A percentile compares a stretch with the other conserved stretches of the same genome.
Evolutionary conservation across 2,329 filamentous ascomycete genomes (phyloP).

Genomic region (Leptodontidium sp.): DNA sequence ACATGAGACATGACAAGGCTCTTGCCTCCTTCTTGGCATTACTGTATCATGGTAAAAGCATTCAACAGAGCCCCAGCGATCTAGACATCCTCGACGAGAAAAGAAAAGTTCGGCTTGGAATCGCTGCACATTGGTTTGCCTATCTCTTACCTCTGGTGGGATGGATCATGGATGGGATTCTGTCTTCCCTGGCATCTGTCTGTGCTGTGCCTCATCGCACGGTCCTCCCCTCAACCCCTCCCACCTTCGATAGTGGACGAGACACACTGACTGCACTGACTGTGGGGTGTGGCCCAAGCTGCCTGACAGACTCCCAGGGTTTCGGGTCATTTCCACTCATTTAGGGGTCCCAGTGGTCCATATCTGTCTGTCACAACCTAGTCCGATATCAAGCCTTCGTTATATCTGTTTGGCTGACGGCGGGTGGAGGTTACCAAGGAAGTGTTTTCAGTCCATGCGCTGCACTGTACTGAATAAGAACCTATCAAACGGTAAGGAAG

Average conservation of each 20-base stretch:
- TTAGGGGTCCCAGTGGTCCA: constrained; percentile 5
- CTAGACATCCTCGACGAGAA: neutral
- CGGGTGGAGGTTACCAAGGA: neutral
- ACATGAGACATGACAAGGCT: neutral
- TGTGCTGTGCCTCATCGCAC: constrained; percentile 16
- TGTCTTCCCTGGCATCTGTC: neutral
- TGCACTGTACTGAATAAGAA: neutral
- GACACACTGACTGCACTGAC: neutral
- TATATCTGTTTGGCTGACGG: neutral
- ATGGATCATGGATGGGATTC: neutral
- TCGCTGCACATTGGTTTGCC: neutral
- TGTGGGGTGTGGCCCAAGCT: constrained; percentile 18
- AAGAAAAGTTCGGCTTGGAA: neutral
- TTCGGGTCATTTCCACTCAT: neutral
- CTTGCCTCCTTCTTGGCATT: neutral
- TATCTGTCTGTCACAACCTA: neutral
- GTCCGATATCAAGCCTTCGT: constrained; percentile 9
- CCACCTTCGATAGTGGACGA: neutral
- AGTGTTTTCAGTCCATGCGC: neutral
- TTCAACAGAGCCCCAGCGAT: neutral
- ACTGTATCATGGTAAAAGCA: too few species aligned
- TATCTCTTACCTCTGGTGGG: too few species aligned
- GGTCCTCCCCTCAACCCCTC: neutral
- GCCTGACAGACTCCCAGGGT: neutral
- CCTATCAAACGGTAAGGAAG: neutral